Base-by-base conservation (phyloP, 1,284 basidiomycete species). In the Ustilago nuda region DNA sequence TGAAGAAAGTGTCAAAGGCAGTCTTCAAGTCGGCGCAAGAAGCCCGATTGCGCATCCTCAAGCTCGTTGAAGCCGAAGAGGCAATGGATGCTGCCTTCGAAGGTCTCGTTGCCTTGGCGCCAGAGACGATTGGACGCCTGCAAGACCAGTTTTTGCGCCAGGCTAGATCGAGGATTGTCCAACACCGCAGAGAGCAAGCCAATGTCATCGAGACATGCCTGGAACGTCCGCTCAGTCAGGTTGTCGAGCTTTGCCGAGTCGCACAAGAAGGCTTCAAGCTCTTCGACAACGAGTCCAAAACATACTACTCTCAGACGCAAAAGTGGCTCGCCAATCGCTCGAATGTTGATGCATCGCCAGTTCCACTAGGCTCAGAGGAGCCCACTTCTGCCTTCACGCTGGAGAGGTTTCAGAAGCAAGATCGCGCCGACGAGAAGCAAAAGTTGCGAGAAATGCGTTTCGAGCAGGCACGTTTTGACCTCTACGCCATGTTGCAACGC, bases 261-360 rank as follows among this genome's bases (percentile, higher is more conserved):
- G 67, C 64, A 8, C 66, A 64, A 37, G 76, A 80, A 15, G 51
- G 66, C 11, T 66, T 73, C 55, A 80, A 82, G 56, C 23, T 39
- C 0, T 82, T 83, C 30, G 76, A 82, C 7, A 60, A 56, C 19
- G 76, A 82, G 57, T 79, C 76, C 50, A 83, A 81, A 57, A 8
- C 65, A 1, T 84, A 81, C 56, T 82, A 84, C 51, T 70, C 75
- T 11, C 63, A 66, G n/a, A 82, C 80, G 9, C 81, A 82, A 36
- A 82, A 80, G 48, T 82, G 81, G 81, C 68, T 82, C 15, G 66
- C 78, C 48, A 76, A 59, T 43, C 67, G 68, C 35, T 51, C 61
- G 8, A 53, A 36, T 23, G 39, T 41, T 9, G 56, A 58, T n/a
- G 39, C 50, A 4, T 6, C 56, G 56, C 32, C 43, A 9, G 27